Evolutionary conservation across 257 asterid genomes (phyloP).

Genomic region (Forsythia suspensa): DNA sequence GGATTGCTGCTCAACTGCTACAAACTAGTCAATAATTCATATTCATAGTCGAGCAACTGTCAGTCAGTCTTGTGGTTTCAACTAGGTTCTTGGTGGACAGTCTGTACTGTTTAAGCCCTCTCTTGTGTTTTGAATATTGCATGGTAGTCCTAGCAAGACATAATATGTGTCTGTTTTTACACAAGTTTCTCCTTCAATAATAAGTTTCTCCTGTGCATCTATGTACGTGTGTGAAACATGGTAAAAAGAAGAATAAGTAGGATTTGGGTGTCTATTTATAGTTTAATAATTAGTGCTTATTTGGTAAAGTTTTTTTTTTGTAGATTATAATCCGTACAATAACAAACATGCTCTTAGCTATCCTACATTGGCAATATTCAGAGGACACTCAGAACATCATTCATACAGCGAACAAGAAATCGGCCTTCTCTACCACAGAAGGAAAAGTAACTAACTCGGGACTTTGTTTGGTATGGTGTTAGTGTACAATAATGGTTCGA

Average conservation of each 20-base stretch:
- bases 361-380: not conserved
- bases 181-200: not conserved
- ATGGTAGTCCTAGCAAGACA: not conserved
- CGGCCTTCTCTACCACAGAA: not conserved
- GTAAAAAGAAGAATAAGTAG: too few relatives aligned
- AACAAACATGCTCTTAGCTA: too few relatives aligned
- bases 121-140: not conserved
- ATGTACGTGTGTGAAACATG: too few relatives aligned
- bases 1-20: not conserved
- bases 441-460: not conserved
- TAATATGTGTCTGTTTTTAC: not conserved
- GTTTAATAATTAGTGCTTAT: too few relatives aligned
- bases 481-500: too few relatives aligned
- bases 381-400: not conserved
- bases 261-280: too few relatives aligned
- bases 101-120: conserved; percentile 18
- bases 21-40: too few relatives aligned
- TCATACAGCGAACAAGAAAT: too few relatives aligned
- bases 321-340: too few relatives aligned
- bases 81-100: not conserved
- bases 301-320: too few relatives aligned
- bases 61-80: not conserved
- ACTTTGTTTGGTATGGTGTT: too few relatives aligned
- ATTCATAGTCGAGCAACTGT: too few relatives aligned
- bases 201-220: not conserved